Evolutionary conservation across 805 yeast genomes (phyloP), one percentile per base, ranked within the genome.

Genomic region (Metschnikowia rubicola): DNA sequence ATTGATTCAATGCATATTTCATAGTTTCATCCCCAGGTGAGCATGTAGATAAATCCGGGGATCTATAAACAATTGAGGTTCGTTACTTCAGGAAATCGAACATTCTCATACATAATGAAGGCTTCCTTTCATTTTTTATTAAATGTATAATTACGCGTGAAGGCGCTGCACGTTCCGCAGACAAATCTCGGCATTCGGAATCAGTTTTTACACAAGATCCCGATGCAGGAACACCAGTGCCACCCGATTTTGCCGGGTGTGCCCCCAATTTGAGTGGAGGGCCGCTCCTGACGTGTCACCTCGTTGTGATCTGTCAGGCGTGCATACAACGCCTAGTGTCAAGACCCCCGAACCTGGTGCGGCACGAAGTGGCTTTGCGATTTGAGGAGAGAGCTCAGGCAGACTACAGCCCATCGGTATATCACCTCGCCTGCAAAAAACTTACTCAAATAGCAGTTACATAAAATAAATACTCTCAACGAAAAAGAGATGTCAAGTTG

Each of bases 311-410:
- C 46, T 43, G 46, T 43, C 46, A 43, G 41, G 41, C 26, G 41
- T 43, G 46, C 46, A 43, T 43, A 30, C 45, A 26, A n/a, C 28
- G 28, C 26, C 29, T 35, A 30, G 46, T 43, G 41, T 43, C 46
- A 43, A 21, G 35, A 17, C 33, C 32, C 37, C 43, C 19, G 37
- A 13, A 4, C 28, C 6, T 11, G 47, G 35, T 31, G 31, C 41
- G 41, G 46, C 41, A 37, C 29, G 37, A 21, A 33, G 33, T 31
- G 21, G 29, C n/a, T 19, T 30, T n/a, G 13, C n/a, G 34, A 31
- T 1, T 8, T 21, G 34, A 8, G n/a, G 11, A 6, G 11, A 31
- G 8, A 31, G 7, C 8, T 31, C 8, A 9, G 34, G 13, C 6
- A 31, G 2, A 31, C 12, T 6, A 11, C 13, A 6, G 34, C n/a